Evolutionary conservation across 2,329 filamentous ascomycete species (phyloP).

Genomic region (Metarhizium anisopliae): DNA sequence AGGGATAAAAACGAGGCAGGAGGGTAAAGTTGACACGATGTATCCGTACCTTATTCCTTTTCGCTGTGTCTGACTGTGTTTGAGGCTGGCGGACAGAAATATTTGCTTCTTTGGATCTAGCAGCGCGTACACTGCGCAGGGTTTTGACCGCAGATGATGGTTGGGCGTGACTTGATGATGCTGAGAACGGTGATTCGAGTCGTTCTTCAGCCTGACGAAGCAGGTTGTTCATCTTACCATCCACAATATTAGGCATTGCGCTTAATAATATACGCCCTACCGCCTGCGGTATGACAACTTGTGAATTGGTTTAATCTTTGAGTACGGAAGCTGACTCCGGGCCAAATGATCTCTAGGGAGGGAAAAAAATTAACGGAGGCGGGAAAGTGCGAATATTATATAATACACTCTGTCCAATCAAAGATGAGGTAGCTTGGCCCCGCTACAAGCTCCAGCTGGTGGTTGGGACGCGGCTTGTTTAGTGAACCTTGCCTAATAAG

Average conservation of each 20-base stretch:
- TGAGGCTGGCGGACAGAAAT: background rate
- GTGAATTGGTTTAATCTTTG: background rate
- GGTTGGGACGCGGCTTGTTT: background rate
- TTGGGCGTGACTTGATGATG: background rate
- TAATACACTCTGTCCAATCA: background rate
- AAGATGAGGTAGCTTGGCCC: background rate
- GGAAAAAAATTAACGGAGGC: background rate
- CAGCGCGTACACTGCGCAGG: background rate
- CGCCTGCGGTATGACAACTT: background rate
- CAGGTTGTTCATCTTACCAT: constrained; percentile 9
- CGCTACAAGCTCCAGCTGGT: background rate
- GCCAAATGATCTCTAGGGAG: too few relatives aligned
- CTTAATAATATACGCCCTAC: background rate
- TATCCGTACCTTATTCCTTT: background rate
- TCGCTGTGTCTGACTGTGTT: background rate
- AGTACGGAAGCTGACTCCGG: background rate
- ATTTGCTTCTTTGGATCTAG: background rate
- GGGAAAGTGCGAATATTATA: background rate
- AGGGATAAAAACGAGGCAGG: background rate
- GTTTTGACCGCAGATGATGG: background rate
- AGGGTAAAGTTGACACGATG: background rate
- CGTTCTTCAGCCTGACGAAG: constrained; percentile 10
- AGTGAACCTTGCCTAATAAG: background rate
- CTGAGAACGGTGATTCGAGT: constrained; percentile 1
- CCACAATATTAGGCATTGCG: constrained; percentile 9